These are phyloP conservation scores for Dactylonectria estremocensis DNA, from an alignment of 2,329 filamentous ascomycete species.

Conservation along the genomic window DNA sequence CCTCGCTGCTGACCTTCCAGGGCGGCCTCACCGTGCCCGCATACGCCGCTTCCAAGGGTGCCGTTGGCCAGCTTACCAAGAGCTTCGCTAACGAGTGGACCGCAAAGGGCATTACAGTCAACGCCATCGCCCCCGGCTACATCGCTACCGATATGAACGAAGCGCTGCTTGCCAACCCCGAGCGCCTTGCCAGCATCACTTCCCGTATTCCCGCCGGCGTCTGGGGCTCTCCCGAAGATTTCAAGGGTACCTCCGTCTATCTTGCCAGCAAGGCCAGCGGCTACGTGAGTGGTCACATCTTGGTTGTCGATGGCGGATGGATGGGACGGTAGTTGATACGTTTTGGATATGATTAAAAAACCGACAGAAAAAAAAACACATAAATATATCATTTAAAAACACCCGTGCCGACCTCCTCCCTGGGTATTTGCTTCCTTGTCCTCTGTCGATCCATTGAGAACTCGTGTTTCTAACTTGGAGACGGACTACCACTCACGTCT, in stretches of 20 bases:
- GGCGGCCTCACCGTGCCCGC: conserved; percentile 91
- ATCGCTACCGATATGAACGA: conserved; percentile 96
- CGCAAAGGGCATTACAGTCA: conserved; percentile 83
- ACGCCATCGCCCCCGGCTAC: conserved; percentile 91
- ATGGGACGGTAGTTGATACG: conserved; percentile 78
- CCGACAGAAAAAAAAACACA: conserved; percentile 21
- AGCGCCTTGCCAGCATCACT: conserved; percentile 80
- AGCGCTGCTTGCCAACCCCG: conserved; percentile 81
- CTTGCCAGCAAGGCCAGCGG: conserved; percentile 82
- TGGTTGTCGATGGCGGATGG: conserved; percentile 93
- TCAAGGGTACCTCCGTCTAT: conserved; percentile 86
- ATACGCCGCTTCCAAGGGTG: conserved; percentile 89
- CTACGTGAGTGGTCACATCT: conserved; percentile 86
- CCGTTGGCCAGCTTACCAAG: conserved; percentile 88
- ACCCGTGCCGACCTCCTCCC: neutral
- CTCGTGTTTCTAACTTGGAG: neutral
- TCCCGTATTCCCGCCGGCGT: conserved; percentile 86
- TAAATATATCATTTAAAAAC: neutral
- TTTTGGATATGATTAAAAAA: conserved; percentile 4
- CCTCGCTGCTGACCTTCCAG: conserved; percentile 85
- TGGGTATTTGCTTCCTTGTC: neutral
- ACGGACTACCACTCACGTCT: conserved; percentile 26
- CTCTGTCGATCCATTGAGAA: neutral
- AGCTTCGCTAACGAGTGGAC: conserved; percentile 91
- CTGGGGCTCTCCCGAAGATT: conserved; percentile 89